Evolutionary conservation across 331 rosid species (phyloP), one percentile per base, ranked within the genome.

Genomic region (Quercus tomentella): DNA sequence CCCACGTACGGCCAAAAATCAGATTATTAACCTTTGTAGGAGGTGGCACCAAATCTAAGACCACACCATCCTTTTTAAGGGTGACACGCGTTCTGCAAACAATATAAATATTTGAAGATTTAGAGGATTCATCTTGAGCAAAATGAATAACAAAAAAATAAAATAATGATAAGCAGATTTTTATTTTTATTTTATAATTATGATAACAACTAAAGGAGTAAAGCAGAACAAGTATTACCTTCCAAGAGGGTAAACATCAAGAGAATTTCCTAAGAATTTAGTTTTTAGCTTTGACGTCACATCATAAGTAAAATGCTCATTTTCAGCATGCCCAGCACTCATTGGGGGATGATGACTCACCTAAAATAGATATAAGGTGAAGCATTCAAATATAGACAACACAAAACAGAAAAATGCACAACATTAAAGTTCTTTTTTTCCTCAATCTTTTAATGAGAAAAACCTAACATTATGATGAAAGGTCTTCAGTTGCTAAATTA

Each of bases 321-420:
- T 94, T 86, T 94, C 98, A 15, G 93, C 95, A 80, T 91, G 97
- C 62, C 88, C 98, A 76, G 93, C 98, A 86, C 98, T 85, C 97
- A 87, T 94, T 70, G 98, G 97, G 70, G 97, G 98, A 84, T 94
- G 98, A 86, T 94, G 98, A 84, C 97, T 88, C 45, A 94, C 95
- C 98, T 92, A 88, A 74, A 88, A 84, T 9, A 21, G 9, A 20
- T 31, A 45, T 56, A 69, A 14, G 73, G 25, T 62, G 72, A 75
- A 66, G 56, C 7, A 84, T 66, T 56, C 58, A 30, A 30, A 25
- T 30, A 30, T 69, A 51, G 80, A 79, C 51, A 10, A 75, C 7
- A 80, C 55, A 15, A 57, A 10, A 26, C 43, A 82, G 54, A 5
- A 66, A 54, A 75, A 52, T 9, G 6, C 15, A 72, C 3, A 70